Evolutionary conservation across 768 basidiomycete species (phyloP), one percentile per base, ranked within the genome.

Genomic region (Fomitopsis serialis): DNA sequence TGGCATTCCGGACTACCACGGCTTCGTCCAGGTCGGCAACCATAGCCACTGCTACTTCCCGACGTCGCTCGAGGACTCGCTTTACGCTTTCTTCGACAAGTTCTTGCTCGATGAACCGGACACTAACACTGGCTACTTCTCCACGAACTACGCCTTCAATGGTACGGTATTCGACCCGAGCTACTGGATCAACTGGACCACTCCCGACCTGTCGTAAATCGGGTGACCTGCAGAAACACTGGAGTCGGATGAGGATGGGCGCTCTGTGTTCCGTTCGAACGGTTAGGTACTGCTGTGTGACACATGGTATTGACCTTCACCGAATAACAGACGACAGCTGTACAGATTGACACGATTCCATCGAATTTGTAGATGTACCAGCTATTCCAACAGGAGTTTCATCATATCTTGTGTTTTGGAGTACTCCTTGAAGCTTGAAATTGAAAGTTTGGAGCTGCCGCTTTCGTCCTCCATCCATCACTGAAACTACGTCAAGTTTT

Each of bases 31-130:
- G 65, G 69, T 77, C 24, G 80, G 79, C 24, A 74, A 75, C 54
- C 80, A 84, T 56, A 64, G 64, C 29, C 82, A 84, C 58, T 84
- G 82, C 66, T 66, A 66, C 2, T 82, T 79, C 76, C 82, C 82
- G 2, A 66, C 74, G 3, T 60, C 55, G 42, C 73, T 79, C 54
- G 70, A 76, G 48, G 61, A 68, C 1, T 70, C 75, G 37, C 67
- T 84, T 51, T 72, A 70, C 54, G 80, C 80, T 12, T 84, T 81
- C 63, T 65, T 84, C 59, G 72, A 79, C 67, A 77, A 75, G 59
- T 84, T 81, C 69, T 64, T 84, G 63, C 68, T 78, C 46, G 74
- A 67, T 24, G 72, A 80, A 64, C 61, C 65, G 27, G 56, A 57
- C 29, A 70, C 73, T 17, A 80, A 73, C 67, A 82, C 81, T 8